A percentile compares a stretch with the other conserved stretches of the same genome.
Evolutionary conservation across 2,329 filamentous ascomycete species (phyloP).

Genomic region (Didymella pinodella): DNA sequence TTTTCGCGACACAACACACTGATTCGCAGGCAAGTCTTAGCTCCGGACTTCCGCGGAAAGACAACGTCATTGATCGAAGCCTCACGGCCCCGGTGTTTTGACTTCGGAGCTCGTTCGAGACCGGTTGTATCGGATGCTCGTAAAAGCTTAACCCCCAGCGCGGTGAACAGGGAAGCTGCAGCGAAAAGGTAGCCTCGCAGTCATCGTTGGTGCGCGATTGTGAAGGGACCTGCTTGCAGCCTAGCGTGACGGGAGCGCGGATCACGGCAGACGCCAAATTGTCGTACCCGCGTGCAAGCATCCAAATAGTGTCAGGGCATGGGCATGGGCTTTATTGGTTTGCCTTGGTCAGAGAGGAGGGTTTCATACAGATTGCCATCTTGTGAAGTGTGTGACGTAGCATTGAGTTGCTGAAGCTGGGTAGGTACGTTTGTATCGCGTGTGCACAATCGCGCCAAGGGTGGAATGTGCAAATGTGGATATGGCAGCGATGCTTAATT

Average conservation of each 20-base stretch:
- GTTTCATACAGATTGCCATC: slow-evolving; percentile 8
- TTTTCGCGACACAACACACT: neutral
- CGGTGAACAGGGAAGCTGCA: slow-evolving; percentile 4
- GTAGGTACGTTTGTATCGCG: neutral
- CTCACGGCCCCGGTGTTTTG: slow-evolving; percentile 10
- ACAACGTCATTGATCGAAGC: slow-evolving; percentile 9
- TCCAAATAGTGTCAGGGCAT: slow-evolving; percentile 2
- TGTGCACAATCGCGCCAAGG: slow-evolving; percentile 3
- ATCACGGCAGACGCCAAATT: slow-evolving; percentile 9
- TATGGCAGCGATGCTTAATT: slow-evolving; percentile 7
- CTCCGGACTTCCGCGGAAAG: slow-evolving; percentile 18
- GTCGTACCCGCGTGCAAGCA: neutral
- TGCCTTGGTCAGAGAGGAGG: neutral
- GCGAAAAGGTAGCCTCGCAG: neutral
- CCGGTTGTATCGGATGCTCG: slow-evolving; percentile 4
- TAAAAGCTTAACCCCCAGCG: neutral
- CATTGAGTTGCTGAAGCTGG: neutral
- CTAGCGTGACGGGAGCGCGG: slow-evolving; percentile 14
- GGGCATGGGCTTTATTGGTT: slow-evolving; percentile 14
- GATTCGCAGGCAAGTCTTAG: slow-evolving; percentile 4
- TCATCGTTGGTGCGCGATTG: neutral
- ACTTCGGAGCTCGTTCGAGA: slow-evolving; percentile 6
- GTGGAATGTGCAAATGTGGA: slow-evolving; percentile 8
- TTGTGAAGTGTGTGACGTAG: slow-evolving; percentile 6
- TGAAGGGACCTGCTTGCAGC: neutral